These are phyloP conservation scores for Immersiporthe knoxdaviesiana DNA, from an alignment of 2,329 filamentous ascomycete species.

Conservation along the genomic window DNA sequence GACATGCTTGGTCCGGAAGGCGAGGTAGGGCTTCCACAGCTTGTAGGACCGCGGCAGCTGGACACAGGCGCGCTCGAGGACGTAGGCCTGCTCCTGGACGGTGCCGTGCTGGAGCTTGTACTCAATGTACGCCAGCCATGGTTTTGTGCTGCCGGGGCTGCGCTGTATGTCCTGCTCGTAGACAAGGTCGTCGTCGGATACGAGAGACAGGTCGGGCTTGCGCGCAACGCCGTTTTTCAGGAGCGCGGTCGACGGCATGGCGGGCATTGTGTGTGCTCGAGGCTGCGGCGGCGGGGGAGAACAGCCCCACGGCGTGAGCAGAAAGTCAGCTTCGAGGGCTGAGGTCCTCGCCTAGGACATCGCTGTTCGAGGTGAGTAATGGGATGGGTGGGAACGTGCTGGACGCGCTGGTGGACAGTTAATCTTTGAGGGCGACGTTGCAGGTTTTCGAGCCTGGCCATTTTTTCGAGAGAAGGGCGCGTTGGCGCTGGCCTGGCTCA, in stretches of 20 bases:
- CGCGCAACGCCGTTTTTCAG: constrained; percentile 28
- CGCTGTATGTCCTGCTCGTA: constrained; percentile 96
- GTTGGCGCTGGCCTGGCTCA: constrained; percentile 23
- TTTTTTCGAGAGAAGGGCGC: constrained; percentile 24
- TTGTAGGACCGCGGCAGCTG: constrained; percentile 96
- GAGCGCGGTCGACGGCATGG: constrained; percentile 28
- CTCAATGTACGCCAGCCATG: constrained; percentile 92
- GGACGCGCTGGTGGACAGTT: neutral
- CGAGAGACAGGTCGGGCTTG: constrained; percentile 29
- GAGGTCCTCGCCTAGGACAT: constrained; percentile 23
- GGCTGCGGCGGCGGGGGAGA: constrained; percentile 1
- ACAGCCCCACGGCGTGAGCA: constrained; percentile 17
- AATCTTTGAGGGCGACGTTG: constrained; percentile 12
- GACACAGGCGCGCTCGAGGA: constrained; percentile 87
- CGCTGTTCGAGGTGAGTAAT: constrained; percentile 18
- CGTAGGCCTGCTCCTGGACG: constrained; percentile 79
- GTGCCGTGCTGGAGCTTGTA: constrained; percentile 89
- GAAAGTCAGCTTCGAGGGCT: constrained; percentile 9
- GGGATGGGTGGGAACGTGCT: neutral
- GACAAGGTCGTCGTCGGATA: constrained; percentile 79
- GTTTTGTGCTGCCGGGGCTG: constrained; percentile 82
- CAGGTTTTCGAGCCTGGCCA: constrained; percentile 15
- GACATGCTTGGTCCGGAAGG: constrained; percentile 80
- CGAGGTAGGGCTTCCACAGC: constrained; percentile 96
- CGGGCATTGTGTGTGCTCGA: constrained; percentile 22